Conservation (phyloP, 2,329 filamentous ascomycete species). For the Colletotrichum euphorbiae region DNA sequence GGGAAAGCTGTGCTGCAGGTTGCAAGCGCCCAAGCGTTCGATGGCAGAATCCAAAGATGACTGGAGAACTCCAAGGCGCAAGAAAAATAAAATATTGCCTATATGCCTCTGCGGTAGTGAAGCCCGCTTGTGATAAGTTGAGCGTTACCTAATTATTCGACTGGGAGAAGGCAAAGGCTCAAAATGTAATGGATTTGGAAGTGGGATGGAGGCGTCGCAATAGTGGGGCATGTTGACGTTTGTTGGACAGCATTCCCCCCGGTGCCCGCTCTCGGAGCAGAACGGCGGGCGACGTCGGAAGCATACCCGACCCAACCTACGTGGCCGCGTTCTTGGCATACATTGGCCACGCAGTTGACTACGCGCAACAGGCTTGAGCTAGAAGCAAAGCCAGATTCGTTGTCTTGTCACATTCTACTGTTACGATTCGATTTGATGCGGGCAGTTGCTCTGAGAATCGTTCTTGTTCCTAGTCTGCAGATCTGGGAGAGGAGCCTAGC, state of each 20-base stretch:
- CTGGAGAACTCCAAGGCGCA: not conserved
- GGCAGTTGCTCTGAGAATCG: slow-evolving; percentile 6
- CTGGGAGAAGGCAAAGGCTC: slow-evolving; percentile 14
- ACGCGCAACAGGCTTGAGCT: not conserved
- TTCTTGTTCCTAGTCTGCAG: slow-evolving; percentile 28
- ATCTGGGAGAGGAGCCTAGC: slow-evolving; percentile 1
- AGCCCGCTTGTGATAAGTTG: slow-evolving; percentile 13
- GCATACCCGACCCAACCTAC: not conserved
- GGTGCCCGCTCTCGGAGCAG: slow-evolving; percentile 35
- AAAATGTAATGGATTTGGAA: slow-evolving; percentile 1
- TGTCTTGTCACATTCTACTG: not conserved
- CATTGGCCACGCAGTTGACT: slow-evolving; percentile 13
- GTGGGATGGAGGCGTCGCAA: slow-evolving; percentile 27
- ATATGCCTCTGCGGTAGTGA: not conserved
- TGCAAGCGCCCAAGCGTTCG: not conserved
- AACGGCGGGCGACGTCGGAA: slow-evolving; percentile 27
- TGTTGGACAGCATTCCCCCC: slow-evolving; percentile 22
- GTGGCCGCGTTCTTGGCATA: slow-evolving; percentile 18
- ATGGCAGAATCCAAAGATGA: not conserved
- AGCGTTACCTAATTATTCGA: slow-evolving; percentile 28
- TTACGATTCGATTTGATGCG: not conserved
- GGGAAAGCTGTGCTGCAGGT: slow-evolving; percentile 5
- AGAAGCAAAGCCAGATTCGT: not conserved
- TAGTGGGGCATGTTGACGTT: slow-evolving; percentile 37
- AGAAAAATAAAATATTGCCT: not conserved